Evolutionary conservation across 1,139 yeast genomes (phyloP).

Genomic region (Taiozyma onychis): DNA sequence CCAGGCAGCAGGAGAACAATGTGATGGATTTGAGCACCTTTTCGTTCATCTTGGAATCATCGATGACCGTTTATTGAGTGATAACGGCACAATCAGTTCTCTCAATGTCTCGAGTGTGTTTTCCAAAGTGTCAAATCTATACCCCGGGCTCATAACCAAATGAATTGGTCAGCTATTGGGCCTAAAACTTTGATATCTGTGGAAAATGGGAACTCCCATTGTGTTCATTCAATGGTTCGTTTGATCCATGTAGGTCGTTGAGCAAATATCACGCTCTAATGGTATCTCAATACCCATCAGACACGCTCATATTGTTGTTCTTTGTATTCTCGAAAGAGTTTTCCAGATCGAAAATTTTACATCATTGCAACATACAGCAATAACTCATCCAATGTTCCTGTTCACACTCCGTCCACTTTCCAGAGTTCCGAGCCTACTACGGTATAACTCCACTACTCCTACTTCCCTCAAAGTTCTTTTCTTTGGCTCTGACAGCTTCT

Average conservation of each 20-base stretch:
- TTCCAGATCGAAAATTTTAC: neutral
- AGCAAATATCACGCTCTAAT: neutral
- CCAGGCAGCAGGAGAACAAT: conserved; percentile 41
- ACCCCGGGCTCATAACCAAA: too few relatives aligned
- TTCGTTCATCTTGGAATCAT: neutral
- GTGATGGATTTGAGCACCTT: conserved; percentile 10
- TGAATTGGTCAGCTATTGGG: too few relatives aligned
- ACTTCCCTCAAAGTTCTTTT: conserved; percentile 29
- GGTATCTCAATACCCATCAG: neutral
- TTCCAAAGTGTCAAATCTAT: too few relatives aligned
- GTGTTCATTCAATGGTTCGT: too few relatives aligned
- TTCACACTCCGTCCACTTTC: neutral
- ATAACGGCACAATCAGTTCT: neutral
- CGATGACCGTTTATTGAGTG: neutral
- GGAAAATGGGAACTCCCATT: too few relatives aligned
- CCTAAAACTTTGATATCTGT: too few relatives aligned
- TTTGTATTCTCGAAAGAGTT: neutral
- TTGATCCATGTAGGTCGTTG: neutral
- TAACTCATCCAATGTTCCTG: neutral
- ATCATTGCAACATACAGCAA: neutral
- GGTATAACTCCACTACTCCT: neutral
- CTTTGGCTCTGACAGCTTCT: conserved; percentile 80
- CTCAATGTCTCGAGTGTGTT: too few relatives aligned
- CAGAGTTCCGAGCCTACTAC: neutral
- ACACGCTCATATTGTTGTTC: neutral